These are phyloP conservation scores for Coniochaeta ligniaria DNA, from an alignment of 2,329 filamentous ascomycete genomes.

Conservation along the genomic window DNA sequence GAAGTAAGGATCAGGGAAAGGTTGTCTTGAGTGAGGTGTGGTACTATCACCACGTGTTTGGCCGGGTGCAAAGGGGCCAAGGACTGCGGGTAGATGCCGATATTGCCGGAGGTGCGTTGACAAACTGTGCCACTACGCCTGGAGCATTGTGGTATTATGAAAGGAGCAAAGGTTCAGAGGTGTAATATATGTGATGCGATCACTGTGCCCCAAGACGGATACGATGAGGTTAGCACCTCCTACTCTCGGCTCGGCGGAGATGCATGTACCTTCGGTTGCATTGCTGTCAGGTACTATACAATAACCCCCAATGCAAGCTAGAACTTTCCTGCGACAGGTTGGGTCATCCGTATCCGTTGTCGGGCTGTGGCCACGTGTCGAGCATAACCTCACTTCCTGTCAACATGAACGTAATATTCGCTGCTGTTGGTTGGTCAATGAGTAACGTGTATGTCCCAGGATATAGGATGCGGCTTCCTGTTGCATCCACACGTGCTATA, in stretches of 20 bases:
- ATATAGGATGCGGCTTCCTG: slow-evolving; percentile 43
- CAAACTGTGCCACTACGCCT: slow-evolving; percentile 46
- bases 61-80: slow-evolving; percentile 45
- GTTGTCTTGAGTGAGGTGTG: slow-evolving; percentile 56
- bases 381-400: slow-evolving; percentile 34
- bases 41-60: slow-evolving; percentile 58
- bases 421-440: slow-evolving; percentile 34
- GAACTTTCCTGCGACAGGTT: no score
- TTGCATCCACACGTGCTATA: slow-evolving; percentile 39
- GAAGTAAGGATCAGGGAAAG: slow-evolving; percentile 45
- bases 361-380: slow-evolving; percentile 23
- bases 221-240: no score
- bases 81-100: slow-evolving; percentile 33
- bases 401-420: slow-evolving; percentile 34
- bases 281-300: no score
- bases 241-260: no score
- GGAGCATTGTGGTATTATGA: slow-evolving; percentile 49
- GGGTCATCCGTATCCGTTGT: no score
- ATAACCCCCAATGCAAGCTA: no score
- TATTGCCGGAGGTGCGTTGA: slow-evolving; percentile 39
- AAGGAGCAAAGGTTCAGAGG: slow-evolving; percentile 33
- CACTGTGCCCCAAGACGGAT: no score
- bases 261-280: no score
- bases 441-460: slow-evolving; percentile 42
- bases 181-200: background rate